Evolutionary conservation across 257 asterid genomes (phyloP).

Genomic region (Solanum virginianum): DNA sequence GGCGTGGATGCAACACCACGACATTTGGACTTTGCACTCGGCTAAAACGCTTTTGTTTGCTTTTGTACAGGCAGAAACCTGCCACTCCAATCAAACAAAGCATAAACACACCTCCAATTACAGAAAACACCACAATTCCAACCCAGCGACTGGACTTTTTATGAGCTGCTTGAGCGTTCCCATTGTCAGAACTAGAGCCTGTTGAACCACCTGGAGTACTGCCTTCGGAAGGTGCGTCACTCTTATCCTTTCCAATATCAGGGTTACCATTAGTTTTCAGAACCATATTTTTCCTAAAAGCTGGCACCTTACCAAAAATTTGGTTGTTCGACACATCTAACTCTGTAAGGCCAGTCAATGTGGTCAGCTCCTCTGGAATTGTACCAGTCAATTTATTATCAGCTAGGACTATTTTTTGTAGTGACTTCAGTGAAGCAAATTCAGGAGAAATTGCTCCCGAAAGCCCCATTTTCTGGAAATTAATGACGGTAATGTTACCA

Average conservation of each 20-base stretch:
- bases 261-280: conserved; percentile 60
- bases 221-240: conserved; percentile 13
- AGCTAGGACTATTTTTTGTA: conserved; percentile 69
- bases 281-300: conserved; percentile 36
- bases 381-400: conserved; percentile 60
- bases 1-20: conserved; percentile 70
- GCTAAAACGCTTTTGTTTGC: conserved; percentile 51
- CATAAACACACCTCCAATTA: conserved; percentile 41
- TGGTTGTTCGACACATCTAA: conserved; percentile 76
- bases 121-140: conserved; percentile 39
- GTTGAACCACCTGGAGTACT: conserved; percentile 14
- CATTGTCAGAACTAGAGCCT: conserved; percentile 2
- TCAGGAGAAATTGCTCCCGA: conserved; percentile 57
- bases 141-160: conserved; percentile 27
- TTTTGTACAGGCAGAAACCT: conserved; percentile 57
- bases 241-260: conserved; percentile 52
- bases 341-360: conserved; percentile 40
- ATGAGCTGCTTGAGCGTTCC: neutral
- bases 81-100: conserved; percentile 47
- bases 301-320: conserved; percentile 59
- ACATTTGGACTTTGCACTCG: conserved; percentile 79
- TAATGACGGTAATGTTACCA: conserved; percentile 63
- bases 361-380: conserved; percentile 51
- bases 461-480: conserved; percentile 80
- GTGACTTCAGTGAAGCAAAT: conserved; percentile 42